Evolutionary conservation across 495 filamentous ascomycete genomes (phyloP).

Genomic region (Mycothermus thermophilus): DNA sequence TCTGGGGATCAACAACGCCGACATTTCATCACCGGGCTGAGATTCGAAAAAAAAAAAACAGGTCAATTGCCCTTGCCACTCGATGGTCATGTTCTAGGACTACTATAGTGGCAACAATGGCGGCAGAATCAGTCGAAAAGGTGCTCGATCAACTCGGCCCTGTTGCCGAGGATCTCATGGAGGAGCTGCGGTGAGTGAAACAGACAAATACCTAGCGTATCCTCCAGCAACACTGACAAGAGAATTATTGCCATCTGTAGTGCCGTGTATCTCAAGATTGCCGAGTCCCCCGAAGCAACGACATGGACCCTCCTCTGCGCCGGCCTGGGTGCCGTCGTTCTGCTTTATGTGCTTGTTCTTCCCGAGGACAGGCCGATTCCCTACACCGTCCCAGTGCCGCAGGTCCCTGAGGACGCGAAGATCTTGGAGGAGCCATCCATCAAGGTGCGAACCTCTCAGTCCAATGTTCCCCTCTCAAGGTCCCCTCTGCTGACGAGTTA

Average conservation of each 20-base stretch:
- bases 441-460: conserved; percentile 23
- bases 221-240: too few relatives aligned
- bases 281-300: too few relatives aligned
- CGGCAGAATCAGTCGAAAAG: conserved; percentile 3
- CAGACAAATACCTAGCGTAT: too few relatives aligned
- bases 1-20: too few relatives aligned
- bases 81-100: not conserved
- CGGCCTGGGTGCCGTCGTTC: conserved; percentile 16
- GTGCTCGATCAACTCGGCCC: conserved; percentile 12
- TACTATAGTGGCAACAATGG: conserved; percentile 3
- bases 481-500: not conserved
- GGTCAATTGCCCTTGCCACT: too few relatives aligned
- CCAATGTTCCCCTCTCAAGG: not conserved
- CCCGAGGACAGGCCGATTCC: conserved; percentile 21
- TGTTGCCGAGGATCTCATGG: too few relatives aligned
- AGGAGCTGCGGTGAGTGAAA: too few relatives aligned
- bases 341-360: conserved; percentile 15
- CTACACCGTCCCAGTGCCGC: conserved; percentile 28
- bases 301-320: too few relatives aligned
- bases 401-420: conserved; percentile 35
- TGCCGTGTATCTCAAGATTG: too few relatives aligned
- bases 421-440: conserved; percentile 48
- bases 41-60: too few relatives aligned
- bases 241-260: too few relatives aligned
- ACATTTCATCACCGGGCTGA: too few relatives aligned